Conservation (phyloP, 257 asterid species). For the Lycium barbarum region DNA sequence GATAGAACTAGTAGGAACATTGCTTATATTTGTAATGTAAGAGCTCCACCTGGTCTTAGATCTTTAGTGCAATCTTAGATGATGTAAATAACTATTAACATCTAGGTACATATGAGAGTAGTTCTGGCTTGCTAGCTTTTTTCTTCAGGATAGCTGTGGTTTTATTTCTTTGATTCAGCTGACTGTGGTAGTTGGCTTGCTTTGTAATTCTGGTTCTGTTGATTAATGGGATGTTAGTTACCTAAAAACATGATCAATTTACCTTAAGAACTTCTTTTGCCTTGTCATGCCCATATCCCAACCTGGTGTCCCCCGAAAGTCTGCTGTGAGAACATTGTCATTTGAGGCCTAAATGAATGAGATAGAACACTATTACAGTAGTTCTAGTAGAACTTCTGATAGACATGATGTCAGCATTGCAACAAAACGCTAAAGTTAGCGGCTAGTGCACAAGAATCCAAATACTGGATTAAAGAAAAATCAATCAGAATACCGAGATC, state of each 20-base stretch:
- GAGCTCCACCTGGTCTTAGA: too few species aligned
- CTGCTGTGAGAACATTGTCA: conserved; percentile 71
- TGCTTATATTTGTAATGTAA: too few species aligned
- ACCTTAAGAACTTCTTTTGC: conserved; percentile 72
- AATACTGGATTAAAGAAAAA: background rate
- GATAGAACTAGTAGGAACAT: too few species aligned
- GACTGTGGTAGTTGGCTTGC: too few species aligned
- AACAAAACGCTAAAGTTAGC: background rate
- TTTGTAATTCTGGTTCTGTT: too few species aligned
- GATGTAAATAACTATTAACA: too few species aligned
- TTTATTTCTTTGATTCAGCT: too few species aligned
- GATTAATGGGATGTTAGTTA: too few species aligned
- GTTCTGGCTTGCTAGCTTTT: too few species aligned
- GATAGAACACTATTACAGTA: conserved; percentile 39
- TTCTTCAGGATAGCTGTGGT: too few species aligned
- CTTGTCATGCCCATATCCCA: conserved; percentile 78
- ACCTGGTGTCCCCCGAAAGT: conserved; percentile 73
- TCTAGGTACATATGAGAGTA: too few species aligned
- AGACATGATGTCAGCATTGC: background rate
- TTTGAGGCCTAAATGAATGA: conserved; percentile 71
- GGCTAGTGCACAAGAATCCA: background rate
- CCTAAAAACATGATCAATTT: background rate
- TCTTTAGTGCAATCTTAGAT: too few species aligned
- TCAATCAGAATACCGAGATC: background rate
- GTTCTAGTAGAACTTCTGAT: background rate